Base-by-base conservation (phyloP, 331 rosid genomes). In the Saraca asoca region DNA sequence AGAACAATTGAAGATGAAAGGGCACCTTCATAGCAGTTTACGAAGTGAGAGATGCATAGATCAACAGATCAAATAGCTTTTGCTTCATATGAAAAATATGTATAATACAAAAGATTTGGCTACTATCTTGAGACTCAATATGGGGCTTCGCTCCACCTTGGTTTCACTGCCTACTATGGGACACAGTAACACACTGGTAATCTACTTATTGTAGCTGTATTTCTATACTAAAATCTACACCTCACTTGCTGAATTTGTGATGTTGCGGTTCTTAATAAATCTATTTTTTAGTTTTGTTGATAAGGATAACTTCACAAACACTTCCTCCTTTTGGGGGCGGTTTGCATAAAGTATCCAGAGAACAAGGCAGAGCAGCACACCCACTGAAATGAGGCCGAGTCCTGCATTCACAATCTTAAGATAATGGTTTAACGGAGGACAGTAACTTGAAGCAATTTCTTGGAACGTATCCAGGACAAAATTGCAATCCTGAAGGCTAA, bases 301-400 rank as follows among this genome's bases (percentile, higher is more conserved):
- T 0, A 82, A 69, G 78, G 82, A 83, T 66, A 78, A 78, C 64
- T 80, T 81, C 57, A 12, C 95, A 85, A 80, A 81, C 97, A 35
- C 97, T 58, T 80, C 96, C 85, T 74, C 90, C 87, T 85, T 81
- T 83, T 34, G 79, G 86, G 88, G 89, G 96, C 88, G 91, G 97
- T 94, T 90, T 58, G 99, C 84, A 77, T 85, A 90, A 38, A 94
- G 92, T 66, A 88, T 67, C 99, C 98, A 94, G 43, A 94, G 88
- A 69, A 94, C 85, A 58, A 94, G 97, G 54, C 97, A 90, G 60
- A 94, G 87, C 75, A 94, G 68, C 39, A 90, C 89, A 56, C 96
- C 97, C 12, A 88, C 97, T 12, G 98, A 94, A 55, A 88, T 79
- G 75, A 94, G 83, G 11, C 86, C 97, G 56, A 94, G 78, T 37